A percentile compares a stretch with the other conserved stretches of the same genome.
Evolutionary conservation across 139 green algal genomes (phyloP).

Genomic region (Deuterostichococcus epilithicus): DNA sequence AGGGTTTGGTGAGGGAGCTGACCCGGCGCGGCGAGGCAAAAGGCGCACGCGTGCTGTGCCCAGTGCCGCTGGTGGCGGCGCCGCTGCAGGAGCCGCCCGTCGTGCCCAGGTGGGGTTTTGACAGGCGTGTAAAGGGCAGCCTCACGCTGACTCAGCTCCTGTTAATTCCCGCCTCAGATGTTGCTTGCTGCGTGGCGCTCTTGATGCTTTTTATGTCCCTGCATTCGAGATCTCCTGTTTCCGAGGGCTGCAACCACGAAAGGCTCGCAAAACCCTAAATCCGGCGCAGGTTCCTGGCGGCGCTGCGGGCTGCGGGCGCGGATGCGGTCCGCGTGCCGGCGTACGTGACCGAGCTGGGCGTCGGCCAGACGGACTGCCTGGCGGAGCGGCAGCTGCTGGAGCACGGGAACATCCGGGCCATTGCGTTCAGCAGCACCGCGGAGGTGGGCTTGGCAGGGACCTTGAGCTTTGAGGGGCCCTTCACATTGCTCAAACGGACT

Average conservation of each 20-base stretch:
- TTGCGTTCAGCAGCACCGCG: conserved; percentile 63
- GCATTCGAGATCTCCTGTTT: no score
- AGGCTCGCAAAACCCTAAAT: no score
- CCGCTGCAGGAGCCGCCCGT: conserved; percentile 63
- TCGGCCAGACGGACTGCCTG: conserved; percentile 11
- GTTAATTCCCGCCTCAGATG: no score
- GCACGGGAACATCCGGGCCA: conserved; percentile 44
- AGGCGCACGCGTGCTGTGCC: conserved; percentile 56
- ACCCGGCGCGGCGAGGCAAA: conserved; percentile 21
- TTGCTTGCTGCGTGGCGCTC: no score
- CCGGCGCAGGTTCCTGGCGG: conserved; percentile 47
- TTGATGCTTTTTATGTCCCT: neutral
- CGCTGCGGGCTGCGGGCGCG: conserved; percentile 41
- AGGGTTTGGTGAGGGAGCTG: conserved; percentile 63
- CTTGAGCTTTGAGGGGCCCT: conserved; percentile 4
- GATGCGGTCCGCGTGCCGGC: conserved; percentile 36
- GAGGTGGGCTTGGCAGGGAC: conserved; percentile 29
- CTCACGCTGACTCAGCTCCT: no score
- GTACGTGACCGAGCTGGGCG: conserved; percentile 55
- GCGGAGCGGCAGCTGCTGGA: conserved; percentile 47
- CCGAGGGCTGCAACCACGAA: no score
- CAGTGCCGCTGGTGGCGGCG: conserved; percentile 59
- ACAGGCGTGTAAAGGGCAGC: no score
- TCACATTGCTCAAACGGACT: neutral
- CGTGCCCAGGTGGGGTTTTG: conserved; percentile 36